Evolutionary conservation across 768 basidiomycete genomes (phyloP).

Genomic region (Gloeophyllum trabeum): DNA sequence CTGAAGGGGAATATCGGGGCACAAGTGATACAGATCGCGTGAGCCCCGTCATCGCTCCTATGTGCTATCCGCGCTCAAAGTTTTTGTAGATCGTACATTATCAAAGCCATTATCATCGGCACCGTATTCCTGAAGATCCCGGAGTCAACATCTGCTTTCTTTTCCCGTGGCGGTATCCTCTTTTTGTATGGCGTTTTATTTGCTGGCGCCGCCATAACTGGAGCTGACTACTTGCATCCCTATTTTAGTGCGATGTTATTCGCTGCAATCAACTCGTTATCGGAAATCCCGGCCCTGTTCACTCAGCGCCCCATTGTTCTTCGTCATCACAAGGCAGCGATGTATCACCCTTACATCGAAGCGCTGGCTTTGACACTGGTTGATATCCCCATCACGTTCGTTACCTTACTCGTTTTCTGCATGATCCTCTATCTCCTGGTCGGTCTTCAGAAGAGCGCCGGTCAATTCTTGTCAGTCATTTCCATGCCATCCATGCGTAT

Average conservation of each 20-base stretch:
- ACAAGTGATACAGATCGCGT: constrained; percentile 18
- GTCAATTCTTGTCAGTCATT: constrained; percentile 53
- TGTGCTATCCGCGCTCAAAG: neutral
- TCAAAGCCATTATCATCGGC: constrained; percentile 46
- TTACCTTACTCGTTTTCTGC: constrained; percentile 31
- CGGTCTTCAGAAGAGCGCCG: constrained; percentile 37
- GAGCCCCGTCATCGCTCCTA: constrained; percentile 1
- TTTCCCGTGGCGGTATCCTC: constrained; percentile 68
- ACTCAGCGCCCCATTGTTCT: constrained; percentile 47
- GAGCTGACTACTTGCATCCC: neutral
- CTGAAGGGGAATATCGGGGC: constrained; percentile 17
- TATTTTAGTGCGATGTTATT: constrained; percentile 41
- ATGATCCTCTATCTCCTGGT: constrained; percentile 54
- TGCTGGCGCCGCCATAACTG: neutral
- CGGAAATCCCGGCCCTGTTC: constrained; percentile 50
- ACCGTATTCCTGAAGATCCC: constrained; percentile 52
- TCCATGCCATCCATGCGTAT: neutral
- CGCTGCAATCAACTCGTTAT: constrained; percentile 44
- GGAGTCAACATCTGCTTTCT: constrained; percentile 46
- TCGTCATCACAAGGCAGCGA: constrained; percentile 45
- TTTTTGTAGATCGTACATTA: constrained; percentile 34
- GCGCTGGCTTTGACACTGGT: constrained; percentile 48
- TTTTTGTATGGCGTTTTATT: constrained; percentile 46
- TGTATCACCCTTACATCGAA: constrained; percentile 50
- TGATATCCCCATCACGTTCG: constrained; percentile 45